Percentiles rank a stretch among this genome's conserved stretches.
phyloP scores from a whole-genome alignment of 192 early-diverging fungal species.

The Paraglomus brasilianum region DNA sequence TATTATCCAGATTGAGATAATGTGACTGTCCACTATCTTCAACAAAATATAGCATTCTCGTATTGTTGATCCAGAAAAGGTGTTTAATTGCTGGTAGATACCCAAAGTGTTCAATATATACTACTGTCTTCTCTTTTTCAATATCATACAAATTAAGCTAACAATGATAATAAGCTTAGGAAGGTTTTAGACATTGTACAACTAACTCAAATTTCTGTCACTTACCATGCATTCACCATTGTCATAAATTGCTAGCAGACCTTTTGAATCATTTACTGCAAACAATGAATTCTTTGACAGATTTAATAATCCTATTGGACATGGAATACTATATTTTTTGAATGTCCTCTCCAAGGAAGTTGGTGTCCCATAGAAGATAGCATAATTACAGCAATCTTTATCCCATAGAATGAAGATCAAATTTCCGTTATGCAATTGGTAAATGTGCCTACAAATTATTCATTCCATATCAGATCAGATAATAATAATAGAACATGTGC shows the following conservation, averaged over 20 bases:
- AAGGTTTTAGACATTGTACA: background rate
- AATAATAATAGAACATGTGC: too few species aligned
- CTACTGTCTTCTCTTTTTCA: background rate
- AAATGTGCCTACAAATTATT: constrained; percentile 12
- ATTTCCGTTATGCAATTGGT: constrained; percentile 15
- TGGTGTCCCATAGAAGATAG: constrained; percentile 3
- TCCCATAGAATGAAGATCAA: constrained; percentile 6
- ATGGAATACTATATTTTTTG: background rate
- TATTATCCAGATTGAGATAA: background rate
- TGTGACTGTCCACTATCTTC: constrained; percentile 1
- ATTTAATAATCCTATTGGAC: background rate
- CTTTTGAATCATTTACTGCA: constrained; percentile 11
- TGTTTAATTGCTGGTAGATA: background rate
- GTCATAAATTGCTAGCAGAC: background rate
- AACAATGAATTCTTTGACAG: background rate
- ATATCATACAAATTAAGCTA: constrained; percentile 3
- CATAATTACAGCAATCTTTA: background rate
- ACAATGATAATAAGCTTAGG: too few species aligned
- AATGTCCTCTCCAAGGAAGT: background rate
- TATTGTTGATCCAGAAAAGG: constrained; percentile 13
- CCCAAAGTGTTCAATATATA: background rate
- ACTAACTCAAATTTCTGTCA: background rate
- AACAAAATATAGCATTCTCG: background rate
- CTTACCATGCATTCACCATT: background rate
- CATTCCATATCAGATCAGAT: too few species aligned